Conservation (phyloP, 2,329 filamentous ascomycete species). For the Alternaria incomplexa region DNA sequence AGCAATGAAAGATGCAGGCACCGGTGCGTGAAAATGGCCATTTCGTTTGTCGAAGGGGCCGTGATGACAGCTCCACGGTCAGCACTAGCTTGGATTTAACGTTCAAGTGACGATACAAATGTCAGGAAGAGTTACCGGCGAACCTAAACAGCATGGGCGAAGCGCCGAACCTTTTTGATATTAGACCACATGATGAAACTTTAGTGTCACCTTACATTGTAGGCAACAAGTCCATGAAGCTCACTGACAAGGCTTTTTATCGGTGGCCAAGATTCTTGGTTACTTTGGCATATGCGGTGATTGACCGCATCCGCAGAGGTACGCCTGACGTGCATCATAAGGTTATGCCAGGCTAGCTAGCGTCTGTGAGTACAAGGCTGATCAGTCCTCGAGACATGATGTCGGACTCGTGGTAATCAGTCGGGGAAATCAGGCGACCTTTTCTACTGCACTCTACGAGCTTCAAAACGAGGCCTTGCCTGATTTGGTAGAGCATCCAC, state of each 20-base stretch:
- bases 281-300: not conserved
- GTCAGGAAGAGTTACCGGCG: not conserved
- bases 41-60: not conserved
- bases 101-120: not conserved
- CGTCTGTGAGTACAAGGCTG: constrained; percentile 1
- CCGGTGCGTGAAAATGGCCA: not conserved
- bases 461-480: not conserved
- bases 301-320: not conserved
- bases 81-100: not conserved
- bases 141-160: not conserved
- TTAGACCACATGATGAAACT: not conserved
- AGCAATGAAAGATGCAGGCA: not conserved
- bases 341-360: constrained; percentile 1
- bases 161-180: not conserved
- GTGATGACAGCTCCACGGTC: not conserved
- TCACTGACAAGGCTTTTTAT: not conserved
- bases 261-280: not conserved
- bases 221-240: not conserved
- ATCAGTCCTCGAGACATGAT: not conserved
- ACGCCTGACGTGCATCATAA: constrained; percentile 1
- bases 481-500: not conserved
- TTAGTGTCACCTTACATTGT: constrained; percentile 1
- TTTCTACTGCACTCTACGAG: not conserved
- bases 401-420: not conserved
- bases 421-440: constrained; percentile 4